Percentiles rank a stretch among this genome's conserved stretches.
phyloP scores from a whole-genome alignment of 805 yeast species.

The Saturnispora galanensis region DNA sequence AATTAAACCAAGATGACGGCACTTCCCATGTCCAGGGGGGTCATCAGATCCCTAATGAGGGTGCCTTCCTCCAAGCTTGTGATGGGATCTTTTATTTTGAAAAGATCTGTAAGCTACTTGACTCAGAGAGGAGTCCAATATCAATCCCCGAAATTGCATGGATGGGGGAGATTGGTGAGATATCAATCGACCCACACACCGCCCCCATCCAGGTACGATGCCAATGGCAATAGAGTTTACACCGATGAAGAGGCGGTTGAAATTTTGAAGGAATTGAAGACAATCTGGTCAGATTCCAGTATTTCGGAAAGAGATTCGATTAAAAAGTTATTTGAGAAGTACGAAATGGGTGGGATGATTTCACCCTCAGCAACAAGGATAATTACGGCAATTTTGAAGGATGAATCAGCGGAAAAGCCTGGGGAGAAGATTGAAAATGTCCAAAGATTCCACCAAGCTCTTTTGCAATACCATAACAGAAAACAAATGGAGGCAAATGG shows the following conservation, averaged over 20 bases:
- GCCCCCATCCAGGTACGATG: conserved; percentile 14
- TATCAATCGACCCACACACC: conserved; percentile 12
- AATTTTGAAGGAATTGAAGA: conserved; percentile 18
- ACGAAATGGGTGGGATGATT: conserved; percentile 25
- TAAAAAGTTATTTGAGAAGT: conserved; percentile 18
- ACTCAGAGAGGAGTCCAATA: background rate
- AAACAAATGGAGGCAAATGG: conserved; percentile 20
- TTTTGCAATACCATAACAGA: conserved; percentile 23
- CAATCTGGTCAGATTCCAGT: conserved; percentile 19
- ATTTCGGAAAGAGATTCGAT: conserved; percentile 14
- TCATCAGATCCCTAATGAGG: background rate
- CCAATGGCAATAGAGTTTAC: conserved; percentile 21
- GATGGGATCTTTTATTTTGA: background rate
- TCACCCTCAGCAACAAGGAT: conserved; percentile 23
- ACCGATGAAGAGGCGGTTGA: conserved; percentile 22
- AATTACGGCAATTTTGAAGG: conserved; percentile 21
- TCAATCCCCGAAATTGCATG: background rate
- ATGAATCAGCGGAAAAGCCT: conserved; percentile 17
- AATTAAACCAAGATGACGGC: background rate
- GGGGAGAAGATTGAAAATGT: conserved; percentile 25
- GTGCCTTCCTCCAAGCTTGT: background rate
- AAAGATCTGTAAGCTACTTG: background rate
- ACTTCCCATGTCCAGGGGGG: background rate
- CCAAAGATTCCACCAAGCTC: conserved; percentile 22
- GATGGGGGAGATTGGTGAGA: background rate